Evolutionary conservation across 352 stramenopile species (phyloP), one percentile per base, ranked within the genome.

Genomic region (Thraustochytrium sp.): DNA sequence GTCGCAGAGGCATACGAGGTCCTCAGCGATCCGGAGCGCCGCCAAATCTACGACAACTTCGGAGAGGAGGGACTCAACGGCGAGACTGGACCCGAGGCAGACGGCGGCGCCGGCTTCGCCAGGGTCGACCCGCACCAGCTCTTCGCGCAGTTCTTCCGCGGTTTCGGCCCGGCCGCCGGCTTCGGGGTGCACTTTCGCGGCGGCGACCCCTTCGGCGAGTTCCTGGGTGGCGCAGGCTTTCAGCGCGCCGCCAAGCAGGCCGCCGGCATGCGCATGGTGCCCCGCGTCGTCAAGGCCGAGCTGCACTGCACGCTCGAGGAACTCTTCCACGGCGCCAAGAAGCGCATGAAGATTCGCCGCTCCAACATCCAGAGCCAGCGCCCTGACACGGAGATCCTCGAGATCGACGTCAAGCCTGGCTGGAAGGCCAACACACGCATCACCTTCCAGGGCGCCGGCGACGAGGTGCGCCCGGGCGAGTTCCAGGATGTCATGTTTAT

Each of bases 1-100:
- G 90, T 98, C 53, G 92, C 90, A 38, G 92, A 96, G 61, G 94
- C 94, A 3, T 98, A 97, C 85, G 93, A 97, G 62, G 92, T 97
- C 55, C 88, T 98, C 40, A 95, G 90, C 82, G 94, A 98, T 87
- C 93, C 94, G 85, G 90, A 97, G 62, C 95, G 96, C 85, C 89
- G 93, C 61, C 88, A 94, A 82, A 92, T 96, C 40, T 97, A 96
- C 82, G 94, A 98, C 85, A 89, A 95, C 61, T 97, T 93, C 73
- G 94, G 94, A 11, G 92, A 97, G 85, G 93, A 96, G 82, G 93
- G 93, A 2, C 49, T 84, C 37, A 29, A 11, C 13, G 68, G 40
- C 26, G 68, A 51, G 51, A 18, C 26, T 9, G 62, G 40, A 4
- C 62, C 62, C 44, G 62, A 51, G 16, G 9, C 38, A 8, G 37